Evolutionary conservation across 495 filamentous ascomycete genomes (phyloP), one percentile per base, ranked within the genome.

Genomic region (Tetracladium setigerum): DNA sequence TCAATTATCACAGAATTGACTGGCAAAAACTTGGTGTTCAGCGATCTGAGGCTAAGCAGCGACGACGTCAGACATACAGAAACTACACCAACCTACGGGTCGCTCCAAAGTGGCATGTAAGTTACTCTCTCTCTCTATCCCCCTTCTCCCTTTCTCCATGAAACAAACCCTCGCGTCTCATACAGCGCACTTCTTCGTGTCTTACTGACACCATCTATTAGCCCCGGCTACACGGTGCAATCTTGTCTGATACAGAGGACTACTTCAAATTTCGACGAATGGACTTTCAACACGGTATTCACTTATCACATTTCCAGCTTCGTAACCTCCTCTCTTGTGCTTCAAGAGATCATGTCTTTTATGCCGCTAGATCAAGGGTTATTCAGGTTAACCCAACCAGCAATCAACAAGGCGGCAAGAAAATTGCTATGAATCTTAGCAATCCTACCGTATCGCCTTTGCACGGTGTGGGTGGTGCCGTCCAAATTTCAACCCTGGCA

Each of bases 271-370:
- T 84, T 52, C 76, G 77, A 15, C 71, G 77, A 22, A 88, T 89
- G 78, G 75, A 84, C 47, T 78, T 84, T 3, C 64, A 68, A 31
- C 73, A 76, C 22, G 73, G 78, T 35, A 75, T 86, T 15, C 73
- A 74, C 22, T 66, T 91, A 18, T 69, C 84, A 31, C 91, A 96
- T 63, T 95, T 95, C 55, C 91, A 97, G 56, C 76, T 96, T 13
- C 86, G 91, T 39, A 91, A 95, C 60, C 65, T 92, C 1, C 71
- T 97, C 48, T 82, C 82, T 2, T 76, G 81, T 40, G 76, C 80
- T 14, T 84, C 84, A 9, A 81, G 82, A 35, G 84, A 84, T 39
- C 81, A 87, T 39, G 67, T 86, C 33, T 89, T 84, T 62, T 95
- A 94, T 61, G 80, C 87, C 19, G 72, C 72, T 19, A 68, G 71